Base-by-base conservation (phyloP, 345 rosid genomes). In the Ceriops zippeliana region DNA sequence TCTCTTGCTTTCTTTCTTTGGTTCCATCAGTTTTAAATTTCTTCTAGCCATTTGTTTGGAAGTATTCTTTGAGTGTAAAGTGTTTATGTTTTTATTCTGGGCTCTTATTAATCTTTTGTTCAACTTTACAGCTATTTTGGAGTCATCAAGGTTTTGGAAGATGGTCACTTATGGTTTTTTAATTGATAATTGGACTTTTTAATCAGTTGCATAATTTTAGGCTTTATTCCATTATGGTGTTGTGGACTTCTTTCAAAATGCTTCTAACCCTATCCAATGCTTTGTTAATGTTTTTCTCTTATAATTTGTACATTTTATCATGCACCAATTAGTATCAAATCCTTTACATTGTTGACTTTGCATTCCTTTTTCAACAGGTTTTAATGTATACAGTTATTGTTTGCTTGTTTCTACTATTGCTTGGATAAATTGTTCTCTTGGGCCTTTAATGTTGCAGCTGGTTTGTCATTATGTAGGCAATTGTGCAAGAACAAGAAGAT, bases 401-500 rank as follows among this genome's bases (percentile, higher is more conserved):
- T 66, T 22, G 58, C 47, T 34, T 26, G 28, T 49, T 20, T 54
- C 53, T 9, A 37, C 11, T 52, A 5, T n/a, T 59, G 59, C 61
- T 69, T 70, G 10, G 61, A 62, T 60, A 11, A 57, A 62, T 35
- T 63, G 20, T 31, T 70, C 37, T 35, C 60, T 20, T 53, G 13
- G 32, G 20, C 26, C 24, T 65, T 80, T 24, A 7, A 54, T 62
- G 38, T 71, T 52, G 42, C 42, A 66, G 67, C 73, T 63, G 76
- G 30, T 71, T 81, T 67, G 72, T 10, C 9, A 74, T 78, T 56
- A 64, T 62, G 58, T 71, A 93, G 99, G 79, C 86, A 10, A 89
- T 91, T 65, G 99, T 83, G 71, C 96, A 79, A 76, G 96, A 93
- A 70, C 99, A 93, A 63, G 84, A 81, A 79, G 83, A 81, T 52